A percentile compares a stretch with the other conserved stretches of the same genome.
Evolutionary conservation across 768 basidiomycete genomes (phyloP).

Genomic region (Pulveroboletus sp.): DNA sequence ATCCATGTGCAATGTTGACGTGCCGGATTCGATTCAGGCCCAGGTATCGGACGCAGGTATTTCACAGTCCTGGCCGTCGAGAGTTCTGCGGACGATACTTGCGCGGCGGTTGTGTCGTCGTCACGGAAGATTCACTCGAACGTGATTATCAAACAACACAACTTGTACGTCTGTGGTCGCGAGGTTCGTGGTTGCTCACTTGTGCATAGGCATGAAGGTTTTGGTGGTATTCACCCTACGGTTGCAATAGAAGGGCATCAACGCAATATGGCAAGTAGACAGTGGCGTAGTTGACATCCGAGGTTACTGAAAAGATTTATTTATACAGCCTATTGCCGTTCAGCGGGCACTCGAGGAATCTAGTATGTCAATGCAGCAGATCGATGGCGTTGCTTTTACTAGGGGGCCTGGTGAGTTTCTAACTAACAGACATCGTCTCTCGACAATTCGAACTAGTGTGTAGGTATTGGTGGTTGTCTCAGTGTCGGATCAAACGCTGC

Average conservation of each 20-base stretch:
- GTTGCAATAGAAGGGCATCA: slow-evolving; percentile 78
- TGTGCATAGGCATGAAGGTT: slow-evolving; percentile 21
- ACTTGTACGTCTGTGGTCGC: neutral
- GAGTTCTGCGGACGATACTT: slow-evolving; percentile 92
- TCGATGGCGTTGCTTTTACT: slow-evolving; percentile 91
- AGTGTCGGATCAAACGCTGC: slow-evolving; percentile 78
- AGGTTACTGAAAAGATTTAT: neutral
- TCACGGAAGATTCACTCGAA: slow-evolving; percentile 72
- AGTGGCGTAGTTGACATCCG: neutral
- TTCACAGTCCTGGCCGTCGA: slow-evolving; percentile 79
- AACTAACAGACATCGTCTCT: neutral
- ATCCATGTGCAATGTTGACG: too few species aligned
- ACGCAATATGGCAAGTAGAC: slow-evolving; percentile 59
- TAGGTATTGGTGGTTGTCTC: slow-evolving; percentile 80
- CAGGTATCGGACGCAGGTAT: slow-evolving; percentile 2
- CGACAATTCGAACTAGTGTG: neutral
- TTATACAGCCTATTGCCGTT: slow-evolving; percentile 68
- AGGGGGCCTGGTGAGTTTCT: slow-evolving; percentile 67
- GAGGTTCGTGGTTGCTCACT: neutral
- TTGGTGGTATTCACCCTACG: slow-evolving; percentile 77
- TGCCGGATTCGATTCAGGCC: too few species aligned
- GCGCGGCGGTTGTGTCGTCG: slow-evolving; percentile 81
- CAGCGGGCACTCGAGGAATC: slow-evolving; percentile 66
- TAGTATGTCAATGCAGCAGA: slow-evolving; percentile 49
- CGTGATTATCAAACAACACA: slow-evolving; percentile 81